Conservation (phyloP, 768 basidiomycete species). For the Phylloporus rhodoxanthus region DNA sequence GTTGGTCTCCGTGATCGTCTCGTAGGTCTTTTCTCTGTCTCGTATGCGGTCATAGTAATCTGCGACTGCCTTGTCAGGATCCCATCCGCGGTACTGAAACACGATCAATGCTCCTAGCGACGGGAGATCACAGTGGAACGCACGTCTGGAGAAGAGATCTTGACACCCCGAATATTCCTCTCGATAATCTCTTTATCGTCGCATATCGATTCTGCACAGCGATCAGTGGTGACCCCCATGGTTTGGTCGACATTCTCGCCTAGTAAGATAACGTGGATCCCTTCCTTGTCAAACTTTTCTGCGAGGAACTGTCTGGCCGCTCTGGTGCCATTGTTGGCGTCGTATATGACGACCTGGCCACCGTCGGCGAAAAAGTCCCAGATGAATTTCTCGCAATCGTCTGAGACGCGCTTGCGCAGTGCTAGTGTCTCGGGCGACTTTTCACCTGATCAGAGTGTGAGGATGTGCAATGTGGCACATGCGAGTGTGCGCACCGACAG, state of each 20-base stretch:
- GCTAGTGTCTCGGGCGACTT: slow-evolving; percentile 77
- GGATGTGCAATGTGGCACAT: background rate
- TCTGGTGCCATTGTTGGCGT: slow-evolving; percentile 88
- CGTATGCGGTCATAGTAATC: slow-evolving; percentile 90
- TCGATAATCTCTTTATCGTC: slow-evolving; percentile 91
- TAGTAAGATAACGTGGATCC: slow-evolving; percentile 90
- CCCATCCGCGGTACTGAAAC: slow-evolving; percentile 82
- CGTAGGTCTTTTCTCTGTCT: slow-evolving; percentile 82
- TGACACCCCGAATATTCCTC: slow-evolving; percentile 90
- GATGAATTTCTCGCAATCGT: slow-evolving; percentile 84
- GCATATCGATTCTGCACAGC: slow-evolving; percentile 72
- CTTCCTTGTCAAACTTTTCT: slow-evolving; percentile 78
- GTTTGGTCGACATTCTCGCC: slow-evolving; percentile 44
- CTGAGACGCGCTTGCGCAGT: slow-evolving; percentile 66
- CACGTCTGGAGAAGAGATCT: slow-evolving; percentile 97
- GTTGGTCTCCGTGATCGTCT: slow-evolving; percentile 84
- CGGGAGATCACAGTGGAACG: slow-evolving; percentile 26
- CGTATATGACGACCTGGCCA: slow-evolving; percentile 97
- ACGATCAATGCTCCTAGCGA: background rate
- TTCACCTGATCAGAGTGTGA: slow-evolving; percentile 44
- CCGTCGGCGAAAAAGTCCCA: slow-evolving; percentile 81
- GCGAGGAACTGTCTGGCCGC: slow-evolving; percentile 63
- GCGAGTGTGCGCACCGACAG: slow-evolving; percentile 45
- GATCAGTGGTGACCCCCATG: background rate
- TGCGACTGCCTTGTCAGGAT: slow-evolving; percentile 83